Conservation (phyloP, 2,329 filamentous ascomycete species). For the Parastagonospora nodorum region DNA sequence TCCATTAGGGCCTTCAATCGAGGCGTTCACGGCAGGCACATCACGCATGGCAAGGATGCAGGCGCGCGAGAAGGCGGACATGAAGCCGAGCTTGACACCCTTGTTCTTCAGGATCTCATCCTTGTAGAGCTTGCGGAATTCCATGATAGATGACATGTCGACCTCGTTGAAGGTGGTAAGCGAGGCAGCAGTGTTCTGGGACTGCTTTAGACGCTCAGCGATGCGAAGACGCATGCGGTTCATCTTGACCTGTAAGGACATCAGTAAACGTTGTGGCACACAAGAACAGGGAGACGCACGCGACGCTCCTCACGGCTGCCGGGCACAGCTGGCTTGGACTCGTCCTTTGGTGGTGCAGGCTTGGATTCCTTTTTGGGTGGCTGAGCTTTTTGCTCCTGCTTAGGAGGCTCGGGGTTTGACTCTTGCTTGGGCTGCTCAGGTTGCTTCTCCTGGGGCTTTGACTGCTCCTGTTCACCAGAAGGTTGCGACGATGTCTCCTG, state of each 20-base stretch:
- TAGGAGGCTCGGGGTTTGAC: constrained; percentile 49
- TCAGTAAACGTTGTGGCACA: constrained; percentile 11
- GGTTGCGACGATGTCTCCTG: constrained; percentile 63
- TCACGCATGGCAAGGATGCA: constrained; percentile 92
- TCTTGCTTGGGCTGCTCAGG: constrained; percentile 46
- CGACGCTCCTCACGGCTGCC: constrained; percentile 86
- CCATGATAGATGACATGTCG: constrained; percentile 97
- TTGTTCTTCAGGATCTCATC: constrained; percentile 95
- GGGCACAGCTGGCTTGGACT: constrained; percentile 50
- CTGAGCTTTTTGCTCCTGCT: constrained; percentile 46
- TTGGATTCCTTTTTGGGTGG: constrained; percentile 37
- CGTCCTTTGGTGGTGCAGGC: constrained; percentile 19
- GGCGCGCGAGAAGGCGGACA: constrained; percentile 95
- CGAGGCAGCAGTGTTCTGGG: constrained; percentile 96
- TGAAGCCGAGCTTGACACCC: constrained; percentile 98
- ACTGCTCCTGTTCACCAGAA: constrained; percentile 55
- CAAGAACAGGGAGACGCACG: constrained; percentile 59
- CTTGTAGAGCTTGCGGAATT: constrained; percentile 97
- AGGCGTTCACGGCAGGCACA: constrained; percentile 92
- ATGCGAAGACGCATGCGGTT: constrained; percentile 99
- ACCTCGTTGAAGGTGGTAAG: constrained; percentile 99
- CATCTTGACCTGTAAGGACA: constrained; percentile 84
- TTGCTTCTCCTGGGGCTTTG: constrained; percentile 45
- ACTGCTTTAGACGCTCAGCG: constrained; percentile 97
- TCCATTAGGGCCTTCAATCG: constrained; percentile 91